Evolutionary conservation across 2,329 filamentous ascomycete genomes (phyloP).

Genomic region (Aspergillus sp.): DNA sequence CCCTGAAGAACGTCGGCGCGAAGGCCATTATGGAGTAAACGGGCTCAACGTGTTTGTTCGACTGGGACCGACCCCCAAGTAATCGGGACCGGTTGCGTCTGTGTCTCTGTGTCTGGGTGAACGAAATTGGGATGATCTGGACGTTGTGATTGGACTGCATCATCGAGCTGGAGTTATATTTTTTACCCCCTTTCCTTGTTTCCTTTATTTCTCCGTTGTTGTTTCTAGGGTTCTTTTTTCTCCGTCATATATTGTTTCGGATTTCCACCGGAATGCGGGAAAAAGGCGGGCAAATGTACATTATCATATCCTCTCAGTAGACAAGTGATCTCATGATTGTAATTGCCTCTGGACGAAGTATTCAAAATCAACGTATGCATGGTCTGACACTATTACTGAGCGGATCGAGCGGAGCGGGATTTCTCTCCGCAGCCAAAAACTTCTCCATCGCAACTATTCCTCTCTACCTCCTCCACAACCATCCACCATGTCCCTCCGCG

Average conservation of each 20-base stretch:
- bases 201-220: slow-evolving; percentile 19
- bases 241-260: slow-evolving; percentile 22
- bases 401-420: not conserved
- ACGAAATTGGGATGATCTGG: slow-evolving; percentile 13
- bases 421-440: not conserved
- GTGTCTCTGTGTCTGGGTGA: not conserved
- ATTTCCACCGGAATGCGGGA: slow-evolving; percentile 20
- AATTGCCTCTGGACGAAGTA: slow-evolving; percentile 6
- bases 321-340: slow-evolving; percentile 14
- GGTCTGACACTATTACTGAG: not conserved
- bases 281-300: slow-evolving; percentile 37
- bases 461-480: not conserved
- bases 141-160: slow-evolving; percentile 23
- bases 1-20: slow-evolving; percentile 89
- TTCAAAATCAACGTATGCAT: not conserved
- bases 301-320: slow-evolving; percentile 30
- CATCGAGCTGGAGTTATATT: slow-evolving; percentile 23
- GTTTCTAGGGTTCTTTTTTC: slow-evolving; percentile 16
- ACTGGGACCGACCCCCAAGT: not conserved
- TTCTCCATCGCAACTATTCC: not conserved
- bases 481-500: not conserved
- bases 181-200: slow-evolving; percentile 12
- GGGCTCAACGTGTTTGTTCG: slow-evolving; percentile 8
- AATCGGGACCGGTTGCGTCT: too few species aligned
- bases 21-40: slow-evolving; percentile 86